A percentile compares a stretch with the other conserved stretches of the same genome.
These are phyloP conservation scores for Neoboletus subvelutipes DNA, from an alignment of 768 basidiomycete genomes.

Conservation along the genomic window DNA sequence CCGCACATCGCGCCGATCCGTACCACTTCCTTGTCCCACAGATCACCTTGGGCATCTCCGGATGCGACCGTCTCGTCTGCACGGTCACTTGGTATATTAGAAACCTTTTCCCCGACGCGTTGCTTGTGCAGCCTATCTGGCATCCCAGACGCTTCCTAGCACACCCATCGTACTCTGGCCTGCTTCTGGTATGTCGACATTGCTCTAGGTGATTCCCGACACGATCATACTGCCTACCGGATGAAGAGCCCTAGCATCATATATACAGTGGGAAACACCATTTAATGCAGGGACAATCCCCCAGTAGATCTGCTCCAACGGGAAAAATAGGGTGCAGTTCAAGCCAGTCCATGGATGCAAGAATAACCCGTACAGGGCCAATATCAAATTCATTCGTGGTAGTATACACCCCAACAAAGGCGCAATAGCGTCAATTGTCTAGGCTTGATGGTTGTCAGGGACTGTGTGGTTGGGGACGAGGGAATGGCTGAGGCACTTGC, in stretches of 20 bases:
- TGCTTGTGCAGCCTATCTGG: not conserved
- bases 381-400: not conserved
- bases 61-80: not conserved
- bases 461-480: not conserved
- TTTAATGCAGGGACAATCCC: not conserved
- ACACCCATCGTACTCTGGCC: not conserved
- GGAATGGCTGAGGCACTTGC: conserved; percentile 29
- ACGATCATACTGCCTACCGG: too few species aligned
- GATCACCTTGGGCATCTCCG: not conserved
- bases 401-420: too few species aligned
- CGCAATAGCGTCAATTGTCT: not conserved
- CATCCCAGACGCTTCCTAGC: not conserved
- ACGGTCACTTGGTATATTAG: not conserved
- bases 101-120: not conserved
- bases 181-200: not conserved
- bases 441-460: too few species aligned
- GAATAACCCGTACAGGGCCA: not conserved
- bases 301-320: not conserved
- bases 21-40: not conserved
- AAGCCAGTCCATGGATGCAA: not conserved
- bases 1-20: not conserved
- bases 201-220: not conserved
- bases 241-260: not conserved
- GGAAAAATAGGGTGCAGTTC: not conserved
- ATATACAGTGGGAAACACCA: conserved; percentile 10